A percentile compares a stretch with the other conserved stretches of the same genome.
phyloP scores from a whole-genome alignment of 1,284 basidiomycete genomes.

The Trametes sp. region DNA sequence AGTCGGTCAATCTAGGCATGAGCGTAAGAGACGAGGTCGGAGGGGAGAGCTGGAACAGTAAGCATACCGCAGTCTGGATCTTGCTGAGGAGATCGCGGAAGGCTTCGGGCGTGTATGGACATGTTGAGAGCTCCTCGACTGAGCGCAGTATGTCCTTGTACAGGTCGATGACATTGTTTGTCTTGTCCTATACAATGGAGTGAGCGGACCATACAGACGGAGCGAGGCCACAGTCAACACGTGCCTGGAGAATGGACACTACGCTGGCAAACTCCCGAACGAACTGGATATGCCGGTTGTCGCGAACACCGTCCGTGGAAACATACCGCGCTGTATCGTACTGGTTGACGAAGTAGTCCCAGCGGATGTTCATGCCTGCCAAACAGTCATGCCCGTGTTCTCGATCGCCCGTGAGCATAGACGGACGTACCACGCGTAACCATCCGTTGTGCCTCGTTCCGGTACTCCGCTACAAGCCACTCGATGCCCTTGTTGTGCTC shows the following conservation, averaged over 20 bases:
- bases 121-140: slow-evolving; percentile 88
- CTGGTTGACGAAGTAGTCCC: slow-evolving; percentile 96
- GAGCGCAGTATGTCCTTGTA: slow-evolving; percentile 87
- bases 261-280: slow-evolving; percentile 95
- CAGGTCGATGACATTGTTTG: slow-evolving; percentile 91
- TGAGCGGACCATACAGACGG: neutral
- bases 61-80: slow-evolving; percentile 85
- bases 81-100: slow-evolving; percentile 82
- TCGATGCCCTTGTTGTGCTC: slow-evolving; percentile 91
- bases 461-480: slow-evolving; percentile 92
- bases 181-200: slow-evolving; percentile 77
- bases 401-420: neutral
- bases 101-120: slow-evolving; percentile 84
- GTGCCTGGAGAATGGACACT: slow-evolving; percentile 85
- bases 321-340: slow-evolving; percentile 85
- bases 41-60: too few species aligned
- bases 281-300: slow-evolving; percentile 91
- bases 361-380: slow-evolving; percentile 89
- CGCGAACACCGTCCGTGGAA: slow-evolving; percentile 76
- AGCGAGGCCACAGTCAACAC: slow-evolving; percentile 18
- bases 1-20: slow-evolving; percentile 83
- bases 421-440: slow-evolving; percentile 73
- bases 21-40: too few species aligned
- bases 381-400: neutral
- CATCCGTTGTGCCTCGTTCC: slow-evolving; percentile 92